Conservation (phyloP, 176 grass and related monocot genomes). For the Tillandsia fasciculata region DNA sequence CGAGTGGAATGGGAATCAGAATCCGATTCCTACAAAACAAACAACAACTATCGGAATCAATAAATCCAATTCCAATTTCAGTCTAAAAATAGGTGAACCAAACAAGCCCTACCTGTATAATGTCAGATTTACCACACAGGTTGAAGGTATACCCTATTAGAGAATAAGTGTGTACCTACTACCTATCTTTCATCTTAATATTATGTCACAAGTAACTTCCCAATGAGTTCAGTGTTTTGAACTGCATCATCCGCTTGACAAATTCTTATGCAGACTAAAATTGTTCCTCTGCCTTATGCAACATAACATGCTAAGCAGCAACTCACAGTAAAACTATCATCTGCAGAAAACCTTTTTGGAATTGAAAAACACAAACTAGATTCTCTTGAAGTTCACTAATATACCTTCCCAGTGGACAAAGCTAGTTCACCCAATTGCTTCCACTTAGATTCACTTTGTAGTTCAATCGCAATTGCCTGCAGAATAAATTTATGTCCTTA, state of each 20-base stretch:
- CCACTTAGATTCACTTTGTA: constrained; percentile 98
- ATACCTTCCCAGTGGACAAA: constrained; percentile 86
- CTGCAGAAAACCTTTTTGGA: neutral
- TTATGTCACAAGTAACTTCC: neutral
- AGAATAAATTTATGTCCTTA: constrained; percentile 17
- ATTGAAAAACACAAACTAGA: neutral
- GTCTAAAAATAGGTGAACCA: neutral
- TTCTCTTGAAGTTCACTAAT: constrained; percentile 8
- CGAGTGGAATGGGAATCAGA: no score
- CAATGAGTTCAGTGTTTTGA: neutral
- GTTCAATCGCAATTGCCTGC: constrained; percentile 75
- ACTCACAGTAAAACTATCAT: neutral
- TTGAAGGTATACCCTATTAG: neutral
- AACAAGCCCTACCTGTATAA: neutral
- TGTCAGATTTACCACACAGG: no score
- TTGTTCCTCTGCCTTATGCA: no score
- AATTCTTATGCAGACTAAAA: neutral
- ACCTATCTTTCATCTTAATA: neutral
- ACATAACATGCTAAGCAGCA: neutral
- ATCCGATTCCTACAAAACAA: no score
- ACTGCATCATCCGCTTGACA: neutral
- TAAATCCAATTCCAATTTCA: no score
- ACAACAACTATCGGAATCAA: no score
- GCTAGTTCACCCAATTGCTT: constrained; percentile 89
- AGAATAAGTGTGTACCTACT: neutral